These are phyloP conservation scores for Globisporangium radiosum DNA, from an alignment of 352 stramenopile genomes.

Conservation along the genomic window DNA sequence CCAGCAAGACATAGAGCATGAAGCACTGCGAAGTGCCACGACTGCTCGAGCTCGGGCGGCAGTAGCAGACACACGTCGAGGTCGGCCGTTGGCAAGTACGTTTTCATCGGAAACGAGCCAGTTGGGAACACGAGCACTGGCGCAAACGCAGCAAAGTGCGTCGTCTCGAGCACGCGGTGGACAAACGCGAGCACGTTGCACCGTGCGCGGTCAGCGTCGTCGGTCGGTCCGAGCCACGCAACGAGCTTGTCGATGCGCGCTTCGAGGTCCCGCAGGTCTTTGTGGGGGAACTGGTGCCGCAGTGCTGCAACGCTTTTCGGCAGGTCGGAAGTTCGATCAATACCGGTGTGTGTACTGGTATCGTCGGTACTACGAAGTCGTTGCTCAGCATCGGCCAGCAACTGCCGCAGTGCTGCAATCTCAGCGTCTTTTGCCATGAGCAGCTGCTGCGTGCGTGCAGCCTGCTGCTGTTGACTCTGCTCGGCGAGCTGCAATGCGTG, in stretches of 20 bases:
- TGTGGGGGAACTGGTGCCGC: constrained; percentile 31
- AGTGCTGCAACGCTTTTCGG: constrained; percentile 9
- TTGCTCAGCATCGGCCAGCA: constrained; percentile 24
- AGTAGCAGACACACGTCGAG: constrained; percentile 82
- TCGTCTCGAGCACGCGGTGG: constrained; percentile 45
- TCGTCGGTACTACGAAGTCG: background rate
- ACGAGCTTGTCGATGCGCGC: constrained; percentile 35
- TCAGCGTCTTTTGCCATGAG: constrained; percentile 64
- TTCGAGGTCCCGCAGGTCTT: constrained; percentile 19
- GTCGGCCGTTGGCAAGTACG: constrained; percentile 84
- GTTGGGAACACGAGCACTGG: constrained; percentile 62
- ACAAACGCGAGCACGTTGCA: constrained; percentile 64
- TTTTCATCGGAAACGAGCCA: constrained; percentile 87
- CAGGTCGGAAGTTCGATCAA: constrained; percentile 7
- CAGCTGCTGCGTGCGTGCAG: constrained; percentile 47
- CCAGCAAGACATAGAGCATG: constrained; percentile 76
- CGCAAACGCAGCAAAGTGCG: constrained; percentile 34
- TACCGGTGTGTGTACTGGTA: no score
- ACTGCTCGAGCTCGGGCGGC: constrained; percentile 65
- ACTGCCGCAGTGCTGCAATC: constrained; percentile 37
- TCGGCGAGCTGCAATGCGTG: constrained; percentile 60
- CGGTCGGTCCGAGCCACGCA: constrained; percentile 57
- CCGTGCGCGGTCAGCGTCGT: constrained; percentile 54
- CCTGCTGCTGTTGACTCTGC: constrained; percentile 46
- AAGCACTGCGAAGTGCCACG: constrained; percentile 83